phyloP scores from a whole-genome alignment of 192 early-diverging fungal species.

The Linderina pennispora region DNA sequence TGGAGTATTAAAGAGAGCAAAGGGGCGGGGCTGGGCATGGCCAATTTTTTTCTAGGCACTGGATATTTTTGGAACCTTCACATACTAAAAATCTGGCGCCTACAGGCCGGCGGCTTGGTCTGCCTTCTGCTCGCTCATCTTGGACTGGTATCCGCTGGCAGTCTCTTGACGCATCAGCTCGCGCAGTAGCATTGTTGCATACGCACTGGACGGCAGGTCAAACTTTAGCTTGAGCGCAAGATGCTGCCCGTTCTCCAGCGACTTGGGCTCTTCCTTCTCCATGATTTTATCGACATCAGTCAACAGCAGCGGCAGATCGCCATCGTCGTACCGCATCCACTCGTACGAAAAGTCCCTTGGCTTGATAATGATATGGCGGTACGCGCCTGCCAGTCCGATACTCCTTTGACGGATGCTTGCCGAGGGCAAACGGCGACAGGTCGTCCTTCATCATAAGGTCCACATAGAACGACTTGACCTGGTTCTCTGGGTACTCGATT shows the following conservation, averaged over 20 bases:
- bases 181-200: conserved; percentile 96
- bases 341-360: conserved; percentile 57
- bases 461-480: conserved; percentile 57
- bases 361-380: conserved; percentile 56
- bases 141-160: conserved; percentile 48
- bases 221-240: conserved; percentile 72
- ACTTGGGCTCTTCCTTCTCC: conserved; percentile 35
- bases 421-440: conserved; percentile 62
- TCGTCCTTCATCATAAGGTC: conserved; percentile 67
- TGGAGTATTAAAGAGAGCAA: no score
- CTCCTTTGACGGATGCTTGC: conserved; percentile 52
- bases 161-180: conserved; percentile 75
- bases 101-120: no score
- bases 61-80: no score
- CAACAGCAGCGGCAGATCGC: conserved; percentile 46
- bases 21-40: not conserved
- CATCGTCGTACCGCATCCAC: conserved; percentile 63
- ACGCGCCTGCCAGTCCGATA: conserved; percentile 61
- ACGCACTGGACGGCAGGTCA: conserved; percentile 74
- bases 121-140: no score
- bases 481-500: conserved; percentile 75
- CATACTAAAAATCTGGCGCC: no score
- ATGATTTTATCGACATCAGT: conserved; percentile 62
- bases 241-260: conserved; percentile 55
- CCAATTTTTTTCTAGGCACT: no score